Evolutionary conservation across 305 asterid species (phyloP), one percentile per base, ranked within the genome.

Genomic region (Fraxinus greggii): DNA sequence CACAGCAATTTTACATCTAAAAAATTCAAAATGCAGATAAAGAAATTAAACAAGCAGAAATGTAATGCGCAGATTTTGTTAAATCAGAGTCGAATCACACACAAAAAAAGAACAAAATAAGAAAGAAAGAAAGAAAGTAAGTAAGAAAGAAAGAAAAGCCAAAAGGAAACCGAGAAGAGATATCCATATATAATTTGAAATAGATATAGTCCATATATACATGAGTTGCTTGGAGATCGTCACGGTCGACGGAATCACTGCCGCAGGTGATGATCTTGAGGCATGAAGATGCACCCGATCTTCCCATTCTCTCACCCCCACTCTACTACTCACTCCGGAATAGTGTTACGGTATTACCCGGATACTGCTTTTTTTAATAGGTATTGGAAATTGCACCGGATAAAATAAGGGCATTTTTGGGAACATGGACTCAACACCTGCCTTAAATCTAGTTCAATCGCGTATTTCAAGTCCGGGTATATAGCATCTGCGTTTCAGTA

Each of bases 251-350:
- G 26, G 97, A 88, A 76, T 91, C 94, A 88, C 92, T 80, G 82
- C 90, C 97, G 81, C 99, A 95, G 85, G 92, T 36, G 82, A 95
- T 88, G 90, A 94, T 91, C 91, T 91, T 92, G 81, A 95, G 90
- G 89, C 99, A 95, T 32, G 76, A 70, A 23, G 98, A 90, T 28
- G 93, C 88, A 75, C 90, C 79, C 19, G 98, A 89, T 90, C 90
- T 94, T 33, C 91, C 98, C 99, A 95, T 95, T 40, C 23, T 70
- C 42, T 32, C 28, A n/a, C 9, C 6, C 8, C 15, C 21, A 28
- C 75, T 12, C 23, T 69, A 13, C 73, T 67, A 56, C 87, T 76
- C 82, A 67, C 83, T 84, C 48, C 28, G 32, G 24, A 32, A 70
- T 15, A 31, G 61, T 31, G 75, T 31, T 32, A n/a, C 76, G 32